These are phyloP conservation scores for Bjerkandera adusta DNA, from an alignment of 1,284 basidiomycete species.

Conservation along the genomic window DNA sequence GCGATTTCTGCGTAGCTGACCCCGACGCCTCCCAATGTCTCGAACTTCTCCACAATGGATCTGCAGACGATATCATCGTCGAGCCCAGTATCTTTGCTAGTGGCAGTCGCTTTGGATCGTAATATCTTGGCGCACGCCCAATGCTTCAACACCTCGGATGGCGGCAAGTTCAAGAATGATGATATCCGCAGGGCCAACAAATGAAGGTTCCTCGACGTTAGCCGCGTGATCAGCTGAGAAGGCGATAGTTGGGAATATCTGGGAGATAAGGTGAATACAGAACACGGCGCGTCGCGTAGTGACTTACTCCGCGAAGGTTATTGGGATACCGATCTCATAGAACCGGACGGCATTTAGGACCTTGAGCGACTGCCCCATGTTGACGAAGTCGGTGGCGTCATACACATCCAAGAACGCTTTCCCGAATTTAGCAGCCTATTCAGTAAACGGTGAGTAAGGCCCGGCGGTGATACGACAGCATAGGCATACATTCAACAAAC, in stretches of 20 bases:
- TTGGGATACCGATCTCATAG: conserved; percentile 91
- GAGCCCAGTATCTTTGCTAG: conserved; percentile 52
- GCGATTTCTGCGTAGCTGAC: conserved; percentile 97
- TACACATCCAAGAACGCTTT: conserved; percentile 91
- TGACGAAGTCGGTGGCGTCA: conserved; percentile 88
- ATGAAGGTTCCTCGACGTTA: conserved; percentile 88
- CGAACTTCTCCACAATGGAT: conserved; percentile 87
- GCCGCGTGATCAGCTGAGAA: conserved; percentile 75
- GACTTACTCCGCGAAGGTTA: conserved; percentile 86
- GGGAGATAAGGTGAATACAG: conserved; percentile 10
- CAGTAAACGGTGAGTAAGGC: conserved; percentile 9
- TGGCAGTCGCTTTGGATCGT: conserved; percentile 57
- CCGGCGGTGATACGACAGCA: conserved; percentile 1
- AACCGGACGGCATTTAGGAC: conserved; percentile 94
- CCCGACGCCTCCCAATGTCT: conserved; percentile 62
- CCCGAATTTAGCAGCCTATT: conserved; percentile 91
- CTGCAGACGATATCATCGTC: conserved; percentile 78
- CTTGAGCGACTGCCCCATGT: conserved; percentile 89
- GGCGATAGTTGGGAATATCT: conserved; percentile 82
- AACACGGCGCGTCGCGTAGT: neutral
- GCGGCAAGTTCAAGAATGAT: conserved; percentile 77
- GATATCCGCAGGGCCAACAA: conserved; percentile 93
- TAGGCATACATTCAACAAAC: conserved; percentile 72
- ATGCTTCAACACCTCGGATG: conserved; percentile 88
- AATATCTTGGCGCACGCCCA: conserved; percentile 95